phyloP scores from a whole-genome alignment of 2,329 filamentous ascomycete species.

The Cladobotryum protrusum region DNA sequence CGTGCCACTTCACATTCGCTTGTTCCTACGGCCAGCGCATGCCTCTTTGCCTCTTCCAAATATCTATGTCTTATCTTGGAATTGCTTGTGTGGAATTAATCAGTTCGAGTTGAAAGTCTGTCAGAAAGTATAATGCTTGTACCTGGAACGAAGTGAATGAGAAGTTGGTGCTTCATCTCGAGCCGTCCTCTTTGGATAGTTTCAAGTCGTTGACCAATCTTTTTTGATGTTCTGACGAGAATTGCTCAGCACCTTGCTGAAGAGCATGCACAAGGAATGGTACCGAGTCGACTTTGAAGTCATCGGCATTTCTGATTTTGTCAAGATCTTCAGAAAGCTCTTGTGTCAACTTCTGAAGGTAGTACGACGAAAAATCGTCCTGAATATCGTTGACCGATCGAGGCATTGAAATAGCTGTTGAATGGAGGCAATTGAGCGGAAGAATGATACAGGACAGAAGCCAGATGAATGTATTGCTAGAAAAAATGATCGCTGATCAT shows the following conservation, averaged over 20 bases:
- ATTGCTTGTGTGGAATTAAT: too few relatives aligned
- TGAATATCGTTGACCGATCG: constrained; percentile 2
- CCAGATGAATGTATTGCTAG: too few relatives aligned
- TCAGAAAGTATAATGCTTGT: too few relatives aligned
- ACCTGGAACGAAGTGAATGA: too few relatives aligned
- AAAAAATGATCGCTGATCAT: too few relatives aligned
- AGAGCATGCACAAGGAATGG: constrained; percentile 61
- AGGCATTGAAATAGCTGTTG: constrained; percentile 1
- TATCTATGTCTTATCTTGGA: too few relatives aligned
- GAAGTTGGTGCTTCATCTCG: too few relatives aligned
- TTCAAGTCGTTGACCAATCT: constrained; percentile 15
- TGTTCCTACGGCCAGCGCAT: too few relatives aligned
- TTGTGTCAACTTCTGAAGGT: constrained; percentile 61
- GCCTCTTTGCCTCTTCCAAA: too few relatives aligned
- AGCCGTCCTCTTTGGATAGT: not conserved
- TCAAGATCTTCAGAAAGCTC: constrained; percentile 72
- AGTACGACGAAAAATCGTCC: constrained; percentile 55
- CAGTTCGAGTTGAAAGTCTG: too few relatives aligned
- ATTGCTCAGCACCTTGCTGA: constrained; percentile 60
- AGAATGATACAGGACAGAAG: not conserved
- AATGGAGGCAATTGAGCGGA: not conserved
- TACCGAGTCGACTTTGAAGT: constrained; percentile 62
- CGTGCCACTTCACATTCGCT: too few relatives aligned
- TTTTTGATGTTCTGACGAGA: constrained; percentile 38
- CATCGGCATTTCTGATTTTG: constrained; percentile 59